Conservation (phyloP, 352 stramenopile species). For the Phytophthora pseudosyringae region DNA sequence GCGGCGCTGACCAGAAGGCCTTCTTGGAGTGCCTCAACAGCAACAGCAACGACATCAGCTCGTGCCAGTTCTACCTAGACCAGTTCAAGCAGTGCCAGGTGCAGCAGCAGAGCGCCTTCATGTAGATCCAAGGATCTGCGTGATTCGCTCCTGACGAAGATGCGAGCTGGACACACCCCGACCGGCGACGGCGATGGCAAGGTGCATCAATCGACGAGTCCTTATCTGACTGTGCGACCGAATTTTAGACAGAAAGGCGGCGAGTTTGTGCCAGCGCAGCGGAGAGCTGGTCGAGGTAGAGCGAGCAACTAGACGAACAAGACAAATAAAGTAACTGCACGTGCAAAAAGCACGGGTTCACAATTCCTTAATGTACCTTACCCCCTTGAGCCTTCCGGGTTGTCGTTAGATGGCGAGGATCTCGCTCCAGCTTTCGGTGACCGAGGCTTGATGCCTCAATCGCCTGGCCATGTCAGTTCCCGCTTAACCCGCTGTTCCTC, state of each 20-base stretch:
- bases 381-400: not conserved
- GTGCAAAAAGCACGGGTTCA: conserved; percentile 16
- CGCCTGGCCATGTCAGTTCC: conserved; percentile 1
- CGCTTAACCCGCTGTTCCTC: conserved; percentile 5
- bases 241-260: conserved; percentile 7
- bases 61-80: conserved; percentile 91
- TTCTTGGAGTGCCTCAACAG: conserved; percentile 88
- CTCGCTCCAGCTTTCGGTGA: not conserved
- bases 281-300: not conserved
- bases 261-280: not conserved
- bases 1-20: conserved; percentile 76
- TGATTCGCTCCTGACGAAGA: conserved; percentile 9
- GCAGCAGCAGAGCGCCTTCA: conserved; percentile 75
- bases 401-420: not conserved
- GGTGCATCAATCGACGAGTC: not conserved
- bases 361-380: conserved; percentile 11
- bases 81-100: conserved; percentile 87
- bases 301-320: conserved; percentile 16
- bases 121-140: conserved; percentile 41
- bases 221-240: conserved; percentile 6
- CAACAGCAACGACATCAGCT: conserved; percentile 88
- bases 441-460: not conserved
- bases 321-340: conserved; percentile 18
- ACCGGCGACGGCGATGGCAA: not conserved
- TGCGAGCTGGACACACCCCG: conserved; percentile 4